Conservation (phyloP, 139 green algal genomes). For the Edaphochlamys debaryana region DNA sequence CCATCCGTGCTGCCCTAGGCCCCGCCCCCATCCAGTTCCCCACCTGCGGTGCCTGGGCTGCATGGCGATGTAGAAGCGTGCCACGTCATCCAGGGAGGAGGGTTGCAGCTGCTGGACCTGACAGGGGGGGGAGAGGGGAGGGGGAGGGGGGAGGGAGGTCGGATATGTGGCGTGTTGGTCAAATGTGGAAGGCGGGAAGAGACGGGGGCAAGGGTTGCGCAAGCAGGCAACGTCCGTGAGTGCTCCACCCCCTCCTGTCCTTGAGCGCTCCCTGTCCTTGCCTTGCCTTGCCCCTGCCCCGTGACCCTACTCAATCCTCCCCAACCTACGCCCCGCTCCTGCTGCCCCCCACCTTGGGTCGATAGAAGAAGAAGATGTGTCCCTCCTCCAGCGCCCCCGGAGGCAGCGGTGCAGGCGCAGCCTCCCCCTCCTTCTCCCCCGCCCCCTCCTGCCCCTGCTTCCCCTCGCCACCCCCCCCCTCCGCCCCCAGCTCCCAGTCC, state of each 20-base stretch:
- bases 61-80: slow-evolving; percentile 67
- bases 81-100: slow-evolving; percentile 54
- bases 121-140: neutral
- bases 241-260: too few relatives aligned
- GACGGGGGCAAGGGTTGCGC: too few relatives aligned
- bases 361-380: slow-evolving; percentile 65
- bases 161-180: neutral
- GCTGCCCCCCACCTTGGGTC: slow-evolving; percentile 50
- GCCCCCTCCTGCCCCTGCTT: neutral
- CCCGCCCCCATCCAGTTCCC: too few relatives aligned
- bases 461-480: neutral
- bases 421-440: neutral
- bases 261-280: too few relatives aligned
- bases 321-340: too few relatives aligned
- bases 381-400: slow-evolving; percentile 53
- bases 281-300: too few relatives aligned
- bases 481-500: neutral
- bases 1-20: too few relatives aligned
- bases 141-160: neutral
- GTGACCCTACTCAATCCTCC: too few relatives aligned
- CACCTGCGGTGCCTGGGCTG: slow-evolving; percentile 4
- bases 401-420: neutral
- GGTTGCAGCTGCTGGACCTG: slow-evolving; percentile 55
- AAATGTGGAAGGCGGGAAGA: too few relatives aligned
- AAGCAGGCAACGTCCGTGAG: too few relatives aligned